Conservation (phyloP, 2,329 filamentous ascomycete species). For the Fonsecaea erecta region DNA sequence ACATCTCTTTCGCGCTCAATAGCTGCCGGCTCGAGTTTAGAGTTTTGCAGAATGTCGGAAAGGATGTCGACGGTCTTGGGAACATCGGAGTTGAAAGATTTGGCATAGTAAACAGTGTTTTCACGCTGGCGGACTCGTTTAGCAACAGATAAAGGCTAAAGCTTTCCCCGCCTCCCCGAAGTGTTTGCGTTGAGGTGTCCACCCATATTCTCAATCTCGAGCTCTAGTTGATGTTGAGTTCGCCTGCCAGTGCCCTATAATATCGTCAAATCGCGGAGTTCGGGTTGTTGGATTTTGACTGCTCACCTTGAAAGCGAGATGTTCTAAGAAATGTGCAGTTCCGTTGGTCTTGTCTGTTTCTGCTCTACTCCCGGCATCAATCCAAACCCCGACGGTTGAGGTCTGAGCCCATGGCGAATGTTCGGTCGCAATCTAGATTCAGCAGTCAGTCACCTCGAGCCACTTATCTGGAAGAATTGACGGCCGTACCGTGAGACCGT, state of each 20-base stretch:
- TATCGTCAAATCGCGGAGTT: conserved; percentile 15
- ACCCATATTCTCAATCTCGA: conserved; percentile 99
- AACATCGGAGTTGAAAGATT: conserved; percentile 97
- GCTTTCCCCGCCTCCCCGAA: conserved; percentile 68
- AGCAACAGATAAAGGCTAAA: conserved; percentile 22
- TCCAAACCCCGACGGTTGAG: conserved; percentile 98
- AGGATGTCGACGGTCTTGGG: conserved; percentile 97
- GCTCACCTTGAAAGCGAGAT: conserved; percentile 97
- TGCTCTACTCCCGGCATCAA: conserved; percentile 96
- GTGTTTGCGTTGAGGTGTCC: conserved; percentile 99
- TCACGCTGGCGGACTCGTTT: conserved; percentile 68
- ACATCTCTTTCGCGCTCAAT: conserved; percentile 98
- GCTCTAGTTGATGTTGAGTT: conserved; percentile 95
- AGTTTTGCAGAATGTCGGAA: conserved; percentile 98
- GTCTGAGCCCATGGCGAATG: conserved; percentile 98
- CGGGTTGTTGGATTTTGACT: conserved; percentile 20
- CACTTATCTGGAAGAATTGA: neutral
- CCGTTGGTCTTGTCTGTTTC: conserved; percentile 99
- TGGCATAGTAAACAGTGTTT: conserved; percentile 99
- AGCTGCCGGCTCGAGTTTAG: conserved; percentile 88
- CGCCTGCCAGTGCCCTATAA: conserved; percentile 85
- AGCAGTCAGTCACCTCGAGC: conserved; percentile 21
- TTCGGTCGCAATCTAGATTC: conserved; percentile 85
- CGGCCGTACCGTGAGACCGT: conserved; percentile 84
- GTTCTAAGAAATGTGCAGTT: conserved; percentile 99